Base-by-base conservation (phyloP, 2,329 filamentous ascomycete genomes). In the Botrytis deweyae region DNA sequence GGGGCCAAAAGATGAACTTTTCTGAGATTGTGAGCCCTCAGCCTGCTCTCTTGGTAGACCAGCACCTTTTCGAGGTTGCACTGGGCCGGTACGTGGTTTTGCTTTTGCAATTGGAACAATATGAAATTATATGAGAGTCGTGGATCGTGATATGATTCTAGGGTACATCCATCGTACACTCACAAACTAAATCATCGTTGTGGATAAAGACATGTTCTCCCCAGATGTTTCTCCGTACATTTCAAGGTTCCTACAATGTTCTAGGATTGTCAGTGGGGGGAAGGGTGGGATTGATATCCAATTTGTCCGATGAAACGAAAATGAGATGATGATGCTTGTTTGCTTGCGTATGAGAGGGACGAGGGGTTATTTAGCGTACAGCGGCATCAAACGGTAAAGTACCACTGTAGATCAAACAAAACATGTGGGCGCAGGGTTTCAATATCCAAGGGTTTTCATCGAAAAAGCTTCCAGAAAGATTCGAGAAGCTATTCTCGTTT, bases 361-460 rank as follows among this genome's bases (percentile, higher is more conserved):
- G 65, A 68, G 65, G 46, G 36, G 36, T 14, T 52, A 40, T 58
- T 42, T 68, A 55, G 46, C 65, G 36, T 29, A 67, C 33, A 25
- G 46, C 65, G 65, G 65, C 46, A 55, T 42, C 49, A 55, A 67
- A 67, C 44, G 64, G 64, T 20, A 52, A 3, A 67, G 46, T 55
- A 68, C 49, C 36, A 68, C 66, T 58, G 66, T 68, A 68, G 36
- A 68, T 68, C 65, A 68, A 68, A 68, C 33, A 55, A 55, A 68
- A 68, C 46, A 68, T 68, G 65, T 68, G 65, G 65, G 65, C 65
- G 38, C 65, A 55, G 36, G 46, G 65, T 55, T 68, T 68, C 65
- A 68, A 55, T 36, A 33, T 55, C 52, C 65, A 68, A 55, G 46
- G 65, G 3, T 29, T 68, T 67, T 52, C 29, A 16, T 55, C 18